A percentile compares a stretch with the other conserved stretches of the same genome.
Evolutionary conservation across 805 yeast genomes (phyloP).

Genomic region (Candida nemodendra): DNA sequence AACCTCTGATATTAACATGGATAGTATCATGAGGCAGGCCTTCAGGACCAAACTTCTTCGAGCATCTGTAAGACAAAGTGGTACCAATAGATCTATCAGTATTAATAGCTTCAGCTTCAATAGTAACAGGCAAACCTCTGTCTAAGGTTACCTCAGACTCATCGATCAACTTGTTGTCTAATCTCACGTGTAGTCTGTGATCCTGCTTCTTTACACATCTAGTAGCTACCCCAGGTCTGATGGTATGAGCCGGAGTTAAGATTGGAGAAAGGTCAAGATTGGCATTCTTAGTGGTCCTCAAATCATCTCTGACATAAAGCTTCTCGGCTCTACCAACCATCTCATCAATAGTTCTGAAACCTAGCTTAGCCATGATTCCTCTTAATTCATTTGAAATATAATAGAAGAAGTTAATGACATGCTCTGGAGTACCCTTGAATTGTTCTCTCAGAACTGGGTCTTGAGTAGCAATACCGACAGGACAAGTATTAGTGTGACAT

Average conservation of each 20-base stretch:
- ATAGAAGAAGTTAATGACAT: conserved; percentile 95
- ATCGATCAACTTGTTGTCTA: conserved; percentile 93
- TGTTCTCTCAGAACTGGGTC: conserved; percentile 91
- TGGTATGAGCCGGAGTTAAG: conserved; percentile 93
- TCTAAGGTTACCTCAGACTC: conserved; percentile 95
- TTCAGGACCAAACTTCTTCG: conserved; percentile 88
- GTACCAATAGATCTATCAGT: conserved; percentile 97
- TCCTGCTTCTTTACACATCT: conserved; percentile 91
- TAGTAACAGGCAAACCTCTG: conserved; percentile 92
- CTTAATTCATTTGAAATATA: conserved; percentile 92
- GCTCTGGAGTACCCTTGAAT: conserved; percentile 96
- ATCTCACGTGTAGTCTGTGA: conserved; percentile 86
- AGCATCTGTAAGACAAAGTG: conserved; percentile 88
- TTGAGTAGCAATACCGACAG: conserved; percentile 98
- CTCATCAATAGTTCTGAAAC: conserved; percentile 93
- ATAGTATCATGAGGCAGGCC: conserved; percentile 96
- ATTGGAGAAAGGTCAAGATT: conserved; percentile 90
- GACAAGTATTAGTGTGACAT: conserved; percentile 92
- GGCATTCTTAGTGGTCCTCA: conserved; percentile 84
- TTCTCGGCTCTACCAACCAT: conserved; percentile 98
- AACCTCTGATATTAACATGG: conserved; percentile 86
- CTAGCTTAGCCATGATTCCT: conserved; percentile 88
- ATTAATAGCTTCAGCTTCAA: conserved; percentile 89
- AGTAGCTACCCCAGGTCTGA: conserved; percentile 96
- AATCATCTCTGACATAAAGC: conserved; percentile 78